Base-by-base conservation (phyloP, 371 early-diverging fungal genomes). In the Smittium mucronatum region DNA sequence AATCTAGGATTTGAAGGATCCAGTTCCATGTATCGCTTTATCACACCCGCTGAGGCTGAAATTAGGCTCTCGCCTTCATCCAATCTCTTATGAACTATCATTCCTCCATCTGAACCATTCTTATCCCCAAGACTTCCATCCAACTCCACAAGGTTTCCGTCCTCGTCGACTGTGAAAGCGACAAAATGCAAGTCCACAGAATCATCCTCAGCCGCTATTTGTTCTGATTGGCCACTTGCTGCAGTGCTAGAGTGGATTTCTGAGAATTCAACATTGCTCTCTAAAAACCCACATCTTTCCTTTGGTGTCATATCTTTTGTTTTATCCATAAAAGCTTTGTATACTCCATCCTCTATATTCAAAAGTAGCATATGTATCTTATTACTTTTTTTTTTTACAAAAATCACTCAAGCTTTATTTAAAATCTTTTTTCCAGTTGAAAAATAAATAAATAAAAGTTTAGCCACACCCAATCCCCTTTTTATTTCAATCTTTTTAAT, bases 161-260 rank as follows among this genome's bases (percentile, higher is more conserved):
- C 21, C 47, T 47, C 47, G 21, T 47, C 47, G 21, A 47, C 21
- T 5, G 92, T 83, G 81, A 94, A 89, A 29, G 89, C 86, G 8
- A 93, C 83, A 75, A 91, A 97, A 75, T 95, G 97, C 69, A 89
- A 79, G 64, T 90, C 80, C 26, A 92, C 84, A 1, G 87, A 86
- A 8, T 83, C 88, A 1, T 47, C 47, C 5, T 90, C 88, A 30
- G 83, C 73, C 32, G 74, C 72, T 0, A 92, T 92, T 0, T 90
- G 86, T n/a, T 75, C 82, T 0, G 94, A 90, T 78, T 93, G 94
- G 30, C 92, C 93, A n/a, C 76, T 80, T 8, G 74, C 73, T 0
- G 94, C 92, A 63, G 81, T 79, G 63, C 68, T 75, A 36, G 74
- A 69, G 71, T 91, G 91, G 1, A 85, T 79, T n/a, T 74, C 67